Percentiles rank a stretch among this genome's conserved stretches.
These are phyloP conservation scores for Glycine latifolia DNA, from an alignment of 306 rosid species.

Conservation along the genomic window DNA sequence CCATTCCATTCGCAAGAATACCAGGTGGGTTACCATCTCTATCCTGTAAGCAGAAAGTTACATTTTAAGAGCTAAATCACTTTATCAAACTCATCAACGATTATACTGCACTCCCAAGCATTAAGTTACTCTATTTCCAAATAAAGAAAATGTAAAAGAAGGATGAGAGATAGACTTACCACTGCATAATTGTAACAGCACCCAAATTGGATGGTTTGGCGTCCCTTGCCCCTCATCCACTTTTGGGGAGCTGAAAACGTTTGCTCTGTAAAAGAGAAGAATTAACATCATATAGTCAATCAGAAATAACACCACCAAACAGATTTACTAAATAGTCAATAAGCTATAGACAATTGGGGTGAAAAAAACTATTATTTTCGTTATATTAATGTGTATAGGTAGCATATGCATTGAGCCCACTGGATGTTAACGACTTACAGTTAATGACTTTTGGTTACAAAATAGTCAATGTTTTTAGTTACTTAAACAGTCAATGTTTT, in stretches of 20 bases:
- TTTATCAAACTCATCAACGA: constrained; percentile 33
- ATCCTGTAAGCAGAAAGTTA: constrained; percentile 67
- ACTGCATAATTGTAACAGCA: constrained; percentile 94
- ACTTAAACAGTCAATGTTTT: too few relatives aligned
- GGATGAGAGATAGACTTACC: constrained; percentile 57
- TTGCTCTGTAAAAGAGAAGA: constrained; percentile 67
- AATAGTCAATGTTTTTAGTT: too few relatives aligned
- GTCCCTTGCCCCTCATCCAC: constrained; percentile 99
- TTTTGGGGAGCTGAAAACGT: constrained; percentile 87
- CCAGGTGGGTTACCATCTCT: constrained; percentile 93
- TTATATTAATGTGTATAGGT: constrained; percentile 5
- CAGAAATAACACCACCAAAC: constrained; percentile 17
- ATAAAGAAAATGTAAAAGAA: constrained; percentile 30
- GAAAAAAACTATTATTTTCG: not conserved
- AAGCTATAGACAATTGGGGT: not conserved
- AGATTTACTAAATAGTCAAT: constrained; percentile 19
- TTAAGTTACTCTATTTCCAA: constrained; percentile 18
- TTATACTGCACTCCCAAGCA: constrained; percentile 1
- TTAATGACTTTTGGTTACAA: not conserved
- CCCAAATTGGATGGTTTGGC: constrained; percentile 89
- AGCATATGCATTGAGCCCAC: not conserved
- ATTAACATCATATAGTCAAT: constrained; percentile 24
- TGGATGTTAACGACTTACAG: not conserved
- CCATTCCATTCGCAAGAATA: constrained; percentile 62
- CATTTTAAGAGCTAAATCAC: constrained; percentile 23